These are phyloP conservation scores for Hemisphaericaspora xylofermentans DNA, from an alignment of 1,139 yeast genomes.

Conservation along the genomic window DNA sequence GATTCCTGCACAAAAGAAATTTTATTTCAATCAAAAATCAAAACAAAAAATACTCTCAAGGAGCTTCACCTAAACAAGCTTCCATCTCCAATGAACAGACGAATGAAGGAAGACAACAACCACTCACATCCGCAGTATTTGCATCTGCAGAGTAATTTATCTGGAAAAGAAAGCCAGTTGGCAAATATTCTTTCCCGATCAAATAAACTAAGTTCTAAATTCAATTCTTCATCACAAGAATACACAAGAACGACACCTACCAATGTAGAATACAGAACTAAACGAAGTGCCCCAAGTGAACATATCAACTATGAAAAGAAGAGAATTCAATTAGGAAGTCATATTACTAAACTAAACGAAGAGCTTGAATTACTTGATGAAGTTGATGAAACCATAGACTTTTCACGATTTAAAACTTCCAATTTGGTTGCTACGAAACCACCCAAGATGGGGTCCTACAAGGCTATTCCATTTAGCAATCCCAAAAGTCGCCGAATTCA, in stretches of 20 bases:
- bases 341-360: not conserved
- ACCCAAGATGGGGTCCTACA: not conserved
- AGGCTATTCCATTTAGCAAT: not conserved
- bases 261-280: not conserved
- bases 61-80: too few species aligned
- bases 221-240: not conserved
- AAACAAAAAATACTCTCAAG: too few species aligned
- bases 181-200: conserved; percentile 1
- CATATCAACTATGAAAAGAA: not conserved
- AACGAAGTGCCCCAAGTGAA: not conserved
- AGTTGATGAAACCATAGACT: not conserved
- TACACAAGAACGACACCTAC: not conserved
- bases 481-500: not conserved
- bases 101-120: not conserved
- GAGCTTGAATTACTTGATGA: conserved; percentile 1
- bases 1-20: too few species aligned
- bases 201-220: not conserved
- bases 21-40: too few species aligned
- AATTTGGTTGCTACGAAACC: not conserved
- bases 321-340: not conserved
- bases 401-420: not conserved
- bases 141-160: not conserved
- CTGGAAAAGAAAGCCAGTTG: not conserved
- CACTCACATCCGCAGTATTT: not conserved
- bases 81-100: too few species aligned